These are phyloP conservation scores for Aspergillus sp. DNA, from an alignment of 2,329 filamentous ascomycete species.

Conservation along the genomic window DNA sequence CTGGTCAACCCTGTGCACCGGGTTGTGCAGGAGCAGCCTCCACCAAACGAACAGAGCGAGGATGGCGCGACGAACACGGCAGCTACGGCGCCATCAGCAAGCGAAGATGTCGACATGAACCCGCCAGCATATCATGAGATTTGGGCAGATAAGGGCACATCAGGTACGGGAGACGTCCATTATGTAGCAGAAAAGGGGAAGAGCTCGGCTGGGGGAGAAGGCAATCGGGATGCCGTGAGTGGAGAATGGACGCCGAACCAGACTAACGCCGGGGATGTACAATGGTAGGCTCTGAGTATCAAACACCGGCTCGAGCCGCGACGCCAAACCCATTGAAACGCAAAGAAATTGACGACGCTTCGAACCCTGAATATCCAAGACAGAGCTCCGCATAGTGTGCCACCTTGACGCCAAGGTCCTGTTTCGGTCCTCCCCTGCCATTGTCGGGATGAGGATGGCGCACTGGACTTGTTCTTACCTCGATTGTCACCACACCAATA, in stretches of 20 bases:
- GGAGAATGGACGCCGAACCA: constrained; percentile 13
- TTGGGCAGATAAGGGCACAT: constrained; percentile 16
- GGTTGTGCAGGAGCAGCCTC: constrained; percentile 31
- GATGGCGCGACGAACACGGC: constrained; percentile 12
- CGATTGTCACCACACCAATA: too few species aligned
- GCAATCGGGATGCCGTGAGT: constrained; percentile 5
- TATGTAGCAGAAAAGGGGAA: constrained; percentile 6
- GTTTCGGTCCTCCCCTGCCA: too few species aligned
- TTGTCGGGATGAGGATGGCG: too few species aligned
- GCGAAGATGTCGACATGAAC: constrained; percentile 27
- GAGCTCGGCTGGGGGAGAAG: constrained; percentile 4
- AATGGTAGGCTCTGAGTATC: constrained; percentile 27
- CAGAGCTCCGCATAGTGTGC: too few species aligned
- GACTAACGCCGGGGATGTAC: constrained; percentile 26
- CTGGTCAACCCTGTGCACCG: constrained; percentile 59
- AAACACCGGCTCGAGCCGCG: constrained; percentile 8
- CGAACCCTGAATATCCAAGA: neutral
- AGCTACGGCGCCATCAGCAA: constrained; percentile 8
- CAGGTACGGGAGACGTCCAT: constrained; percentile 29
- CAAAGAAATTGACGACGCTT: constrained; percentile 25
- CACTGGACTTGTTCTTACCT: too few species aligned
- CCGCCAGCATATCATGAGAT: constrained; percentile 30
- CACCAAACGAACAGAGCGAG: constrained; percentile 3
- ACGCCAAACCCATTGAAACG: constrained; percentile 35
- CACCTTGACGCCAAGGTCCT: too few species aligned